phyloP scores from a whole-genome alignment of 306 rosid species.

The Vigna trinervia region DNA sequence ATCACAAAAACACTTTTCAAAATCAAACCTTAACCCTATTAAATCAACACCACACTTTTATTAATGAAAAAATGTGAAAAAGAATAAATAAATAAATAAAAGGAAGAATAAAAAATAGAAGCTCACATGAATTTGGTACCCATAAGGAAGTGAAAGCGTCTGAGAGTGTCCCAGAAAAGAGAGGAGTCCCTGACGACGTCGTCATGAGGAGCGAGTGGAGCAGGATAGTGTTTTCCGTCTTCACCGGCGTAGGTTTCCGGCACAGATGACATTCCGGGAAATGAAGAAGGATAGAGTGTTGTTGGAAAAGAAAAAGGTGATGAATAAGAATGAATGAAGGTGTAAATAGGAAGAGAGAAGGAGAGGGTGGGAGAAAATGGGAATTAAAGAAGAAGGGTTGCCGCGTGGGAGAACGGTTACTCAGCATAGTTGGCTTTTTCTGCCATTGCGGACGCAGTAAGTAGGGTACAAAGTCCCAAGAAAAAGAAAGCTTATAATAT shows the following conservation, averaged over 20 bases:
- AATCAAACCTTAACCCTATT: background rate
- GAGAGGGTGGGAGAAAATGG: conserved; percentile 36
- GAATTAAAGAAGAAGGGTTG: conserved; percentile 58
- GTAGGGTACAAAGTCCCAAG: conserved; percentile 42
- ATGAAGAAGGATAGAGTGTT: background rate
- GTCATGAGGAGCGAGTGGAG: conserved; percentile 73
- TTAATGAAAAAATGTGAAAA: background rate
- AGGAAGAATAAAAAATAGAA: background rate
- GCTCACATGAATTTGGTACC: conserved; percentile 87
- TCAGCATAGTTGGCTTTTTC: conserved; percentile 61
- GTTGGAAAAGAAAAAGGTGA: background rate
- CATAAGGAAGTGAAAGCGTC: conserved; percentile 82
- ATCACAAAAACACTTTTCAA: background rate
- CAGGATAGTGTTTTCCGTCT: conserved; percentile 67
- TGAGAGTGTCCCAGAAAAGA: conserved; percentile 87
- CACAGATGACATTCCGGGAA: conserved; percentile 50
- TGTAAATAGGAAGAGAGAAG: conserved; percentile 41
- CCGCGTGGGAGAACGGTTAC: conserved; percentile 87
- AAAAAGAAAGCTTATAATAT: no score
- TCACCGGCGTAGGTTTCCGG: conserved; percentile 28
- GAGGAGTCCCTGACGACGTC: conserved; percentile 54
- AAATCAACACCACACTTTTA: conserved; percentile 30
- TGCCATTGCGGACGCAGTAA: conserved; percentile 42
- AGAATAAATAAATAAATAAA: background rate
- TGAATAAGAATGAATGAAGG: background rate